Base-by-base conservation (phyloP, 345 rosid species). In the Gossypioides kirkii region DNA sequence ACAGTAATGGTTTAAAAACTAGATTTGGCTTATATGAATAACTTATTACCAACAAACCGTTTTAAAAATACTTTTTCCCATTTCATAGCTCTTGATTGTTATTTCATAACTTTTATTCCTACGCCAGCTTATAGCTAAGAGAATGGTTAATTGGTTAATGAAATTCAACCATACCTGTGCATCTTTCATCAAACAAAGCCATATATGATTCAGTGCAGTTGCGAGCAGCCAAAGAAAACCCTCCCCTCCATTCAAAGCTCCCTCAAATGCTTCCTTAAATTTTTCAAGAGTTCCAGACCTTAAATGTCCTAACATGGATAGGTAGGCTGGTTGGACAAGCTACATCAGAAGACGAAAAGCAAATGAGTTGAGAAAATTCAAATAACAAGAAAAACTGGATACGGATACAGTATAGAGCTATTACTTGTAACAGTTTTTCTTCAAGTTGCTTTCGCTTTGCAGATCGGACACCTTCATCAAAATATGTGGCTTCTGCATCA, bases 241-340 rank as follows among this genome's bases (percentile, higher is more conserved):
- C 77, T 93, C 95, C 71, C 97, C 99, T 67, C 84, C 89, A 81
- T 77, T 80, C 80, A 96, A 76, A 70, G 97, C 88, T 75, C 90
- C 90, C 66, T 91, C 93, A 78, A 96, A 96, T 74, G 87, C 80
- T 52, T 84, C 82, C 87, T 89, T 93, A 79, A 93, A 93, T 49
- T 84, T 82, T 42, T 83, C 89, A 11, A 93, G 84, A 61, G 95
- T 84, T 75, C 75, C 88, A 38, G 90, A 81, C 77, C 97, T 83
- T 75, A 93, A 47, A 81, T 91, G 98, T 64, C 88, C 94, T 85
- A 96, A 79, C 80, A 91, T 78, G 61, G 87, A 87, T 77, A 87
- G 97, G 80, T 87, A 87, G 65, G 97, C 86, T 10, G 98, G 97
- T 86, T 88, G 91, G 80, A 91, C 93, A 85, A 91, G 96, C 98